phyloP scores from a whole-genome alignment of 495 filamentous ascomycete genomes.

The Lophiotrema nucula region DNA sequence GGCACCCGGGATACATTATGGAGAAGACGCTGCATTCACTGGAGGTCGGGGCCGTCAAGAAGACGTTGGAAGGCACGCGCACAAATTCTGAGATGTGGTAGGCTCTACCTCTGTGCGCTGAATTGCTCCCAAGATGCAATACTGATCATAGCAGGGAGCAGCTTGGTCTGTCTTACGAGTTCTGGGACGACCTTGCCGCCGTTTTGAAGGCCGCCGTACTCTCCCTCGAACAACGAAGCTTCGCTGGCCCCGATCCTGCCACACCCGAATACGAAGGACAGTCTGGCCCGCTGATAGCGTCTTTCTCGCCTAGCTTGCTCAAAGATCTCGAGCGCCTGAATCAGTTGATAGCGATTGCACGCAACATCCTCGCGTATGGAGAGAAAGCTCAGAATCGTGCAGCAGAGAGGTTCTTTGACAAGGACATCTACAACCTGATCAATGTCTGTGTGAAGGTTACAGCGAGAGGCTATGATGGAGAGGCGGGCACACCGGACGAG shows the following conservation, averaged over 20 bases:
- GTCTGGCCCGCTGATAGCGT: conserved; percentile 62
- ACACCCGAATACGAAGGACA: conserved; percentile 40
- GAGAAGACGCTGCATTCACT: conserved; percentile 38
- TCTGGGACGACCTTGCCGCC: conserved; percentile 40
- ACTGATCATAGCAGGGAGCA: conserved; percentile 17
- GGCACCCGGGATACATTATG: conserved; percentile 36
- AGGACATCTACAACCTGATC: conserved; percentile 78
- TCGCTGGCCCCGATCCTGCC: conserved; percentile 38
- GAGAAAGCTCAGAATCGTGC: conserved; percentile 85
- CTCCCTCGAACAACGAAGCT: conserved; percentile 40
- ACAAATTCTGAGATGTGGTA: conserved; percentile 27
- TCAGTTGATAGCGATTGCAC: conserved; percentile 77
- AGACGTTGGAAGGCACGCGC: conserved; percentile 36
- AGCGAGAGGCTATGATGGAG: conserved; percentile 84
- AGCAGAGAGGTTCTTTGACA: conserved; percentile 72
- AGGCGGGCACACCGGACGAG: conserved; percentile 63
- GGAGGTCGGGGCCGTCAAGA: conserved; percentile 36
- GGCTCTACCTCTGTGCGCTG: not conserved
- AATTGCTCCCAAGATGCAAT: not conserved
- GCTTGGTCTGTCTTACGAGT: conserved; percentile 34
- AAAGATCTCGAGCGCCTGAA: conserved; percentile 82
- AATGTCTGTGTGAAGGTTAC: conserved; percentile 84
- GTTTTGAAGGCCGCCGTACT: conserved; percentile 41
- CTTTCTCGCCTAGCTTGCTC: conserved; percentile 69
- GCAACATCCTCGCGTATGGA: conserved; percentile 80